A percentile compares a stretch with the other conserved stretches of the same genome.
Conservation (phyloP, 768 basidiomycete genomes). For the Termitomyces sp. region DNA sequence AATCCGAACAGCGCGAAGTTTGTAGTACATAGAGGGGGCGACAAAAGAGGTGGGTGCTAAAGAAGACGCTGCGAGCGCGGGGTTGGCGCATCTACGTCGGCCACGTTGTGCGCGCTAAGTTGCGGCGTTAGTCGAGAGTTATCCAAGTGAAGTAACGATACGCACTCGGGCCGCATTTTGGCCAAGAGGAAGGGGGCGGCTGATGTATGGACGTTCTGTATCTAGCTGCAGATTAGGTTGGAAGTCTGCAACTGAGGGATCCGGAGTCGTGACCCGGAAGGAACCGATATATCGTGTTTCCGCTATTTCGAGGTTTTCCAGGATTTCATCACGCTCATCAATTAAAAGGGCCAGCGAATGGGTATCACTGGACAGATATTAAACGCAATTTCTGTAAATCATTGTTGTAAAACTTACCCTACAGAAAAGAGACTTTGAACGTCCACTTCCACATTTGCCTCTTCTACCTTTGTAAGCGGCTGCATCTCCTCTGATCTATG, state of each 20-base stretch:
- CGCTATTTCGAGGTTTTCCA: conserved; percentile 78
- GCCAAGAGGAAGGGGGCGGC: conserved; percentile 58
- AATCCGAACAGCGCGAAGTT: conserved; percentile 56
- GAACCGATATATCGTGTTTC: conserved; percentile 76
- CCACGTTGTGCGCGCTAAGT: conserved; percentile 21
- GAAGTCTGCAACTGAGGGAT: conserved; percentile 63
- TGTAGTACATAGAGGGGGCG: conserved; percentile 77
- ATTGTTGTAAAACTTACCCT: conserved; percentile 39
- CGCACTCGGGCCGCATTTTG: conserved; percentile 27
- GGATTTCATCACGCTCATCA: conserved; percentile 66
- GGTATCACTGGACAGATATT: conserved; percentile 49
- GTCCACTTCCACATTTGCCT: conserved; percentile 51
- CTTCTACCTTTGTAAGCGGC: conserved; percentile 37
- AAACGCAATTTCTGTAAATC: neutral
- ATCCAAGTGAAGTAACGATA: neutral
- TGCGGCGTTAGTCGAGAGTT: neutral
- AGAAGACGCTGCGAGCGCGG: conserved; percentile 64
- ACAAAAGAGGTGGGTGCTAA: conserved; percentile 74
- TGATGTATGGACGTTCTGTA: conserved; percentile 53
- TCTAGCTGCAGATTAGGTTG: conserved; percentile 37
- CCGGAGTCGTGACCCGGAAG: conserved; percentile 68
- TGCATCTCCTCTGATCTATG: conserved; percentile 36
- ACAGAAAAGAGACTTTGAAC: conserved; percentile 72
- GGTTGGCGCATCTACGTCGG: conserved; percentile 50
- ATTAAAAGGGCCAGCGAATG: conserved; percentile 62